Evolutionary conservation across 495 filamentous ascomycete species (phyloP).

Genomic region (Penicillium subrubescens): DNA sequence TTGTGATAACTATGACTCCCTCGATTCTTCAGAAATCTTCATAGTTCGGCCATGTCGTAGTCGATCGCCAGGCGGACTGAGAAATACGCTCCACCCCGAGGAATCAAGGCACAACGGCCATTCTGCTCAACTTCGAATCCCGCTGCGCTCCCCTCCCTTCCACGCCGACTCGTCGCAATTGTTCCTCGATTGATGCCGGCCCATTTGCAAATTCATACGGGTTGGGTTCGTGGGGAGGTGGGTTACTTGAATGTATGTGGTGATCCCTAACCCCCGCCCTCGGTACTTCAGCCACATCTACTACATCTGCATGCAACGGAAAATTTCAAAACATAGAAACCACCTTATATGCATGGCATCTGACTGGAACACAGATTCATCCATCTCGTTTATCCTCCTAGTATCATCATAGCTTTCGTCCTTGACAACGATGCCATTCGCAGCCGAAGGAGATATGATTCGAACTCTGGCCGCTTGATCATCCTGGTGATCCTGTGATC

Average conservation of each 20-base stretch:
- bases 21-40: background rate
- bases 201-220: conserved; percentile 12
- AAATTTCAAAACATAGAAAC: conserved; percentile 1
- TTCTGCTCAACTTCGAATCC: conserved; percentile 13
- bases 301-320: conserved; percentile 15
- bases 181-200: conserved; percentile 15
- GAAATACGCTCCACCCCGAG: conserved; percentile 31
- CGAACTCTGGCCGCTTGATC: conserved; percentile 15
- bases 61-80: conserved; percentile 28
- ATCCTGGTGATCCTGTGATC: background rate
- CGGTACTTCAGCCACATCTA: conserved; percentile 1
- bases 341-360: conserved; percentile 6
- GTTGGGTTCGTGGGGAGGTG: conserved; percentile 10
- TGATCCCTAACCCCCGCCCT: background rate
- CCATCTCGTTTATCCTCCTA: background rate
- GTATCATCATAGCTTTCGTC: background rate
- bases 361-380: conserved; percentile 1
- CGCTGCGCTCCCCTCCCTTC: conserved; percentile 9
- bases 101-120: conserved; percentile 24
- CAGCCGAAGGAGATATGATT: conserved; percentile 9
- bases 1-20: background rate
- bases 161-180: conserved; percentile 11
- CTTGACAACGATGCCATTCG: conserved; percentile 2
- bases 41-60: conserved; percentile 7
- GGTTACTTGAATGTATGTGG: conserved; percentile 16